These are phyloP conservation scores for Boletellus ananiceps DNA, from an alignment of 768 basidiomycete species.

Conservation along the genomic window DNA sequence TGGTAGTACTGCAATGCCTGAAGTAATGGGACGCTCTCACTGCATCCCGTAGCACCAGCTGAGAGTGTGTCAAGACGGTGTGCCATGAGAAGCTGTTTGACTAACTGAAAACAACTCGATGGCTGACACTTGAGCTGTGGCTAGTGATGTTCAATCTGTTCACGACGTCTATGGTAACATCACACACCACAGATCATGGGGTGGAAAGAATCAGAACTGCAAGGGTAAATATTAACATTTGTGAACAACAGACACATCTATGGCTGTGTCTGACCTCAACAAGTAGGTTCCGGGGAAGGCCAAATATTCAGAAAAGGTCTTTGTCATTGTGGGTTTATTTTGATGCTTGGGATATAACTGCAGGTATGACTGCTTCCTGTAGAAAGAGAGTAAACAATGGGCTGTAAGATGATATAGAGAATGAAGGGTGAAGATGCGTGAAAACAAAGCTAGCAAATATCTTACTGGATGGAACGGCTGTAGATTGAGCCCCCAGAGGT, in stretches of 20 bases:
- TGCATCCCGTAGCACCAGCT: slow-evolving; percentile 74
- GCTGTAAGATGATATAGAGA: neutral
- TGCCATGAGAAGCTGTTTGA: slow-evolving; percentile 7
- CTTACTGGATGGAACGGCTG: slow-evolving; percentile 44
- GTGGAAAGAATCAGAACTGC: slow-evolving; percentile 67
- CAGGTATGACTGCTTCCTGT: slow-evolving; percentile 31
- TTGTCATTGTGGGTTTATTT: slow-evolving; percentile 42
- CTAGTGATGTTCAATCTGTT: slow-evolving; percentile 50
- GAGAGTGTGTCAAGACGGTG: slow-evolving; percentile 3
- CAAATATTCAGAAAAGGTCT: slow-evolving; percentile 58
- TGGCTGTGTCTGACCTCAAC: slow-evolving; percentile 57
- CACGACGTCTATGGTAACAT: slow-evolving; percentile 54
- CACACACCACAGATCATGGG: slow-evolving; percentile 69
- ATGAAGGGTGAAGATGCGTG: neutral
- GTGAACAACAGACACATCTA: neutral
- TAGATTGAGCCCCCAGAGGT: slow-evolving; percentile 32
- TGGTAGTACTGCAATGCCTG: slow-evolving; percentile 71
- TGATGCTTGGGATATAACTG: slow-evolving; percentile 42
- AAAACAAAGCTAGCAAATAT: neutral
- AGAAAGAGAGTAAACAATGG: neutral
- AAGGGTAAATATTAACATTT: neutral
- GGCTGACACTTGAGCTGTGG: slow-evolving; percentile 44
- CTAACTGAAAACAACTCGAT: slow-evolving; percentile 64
- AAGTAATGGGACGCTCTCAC: slow-evolving; percentile 75
- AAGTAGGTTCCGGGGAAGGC: slow-evolving; percentile 63